Conservation (phyloP, 495 filamentous ascomycete species). For the Lasiosphaeriaceae sp. region DNA sequence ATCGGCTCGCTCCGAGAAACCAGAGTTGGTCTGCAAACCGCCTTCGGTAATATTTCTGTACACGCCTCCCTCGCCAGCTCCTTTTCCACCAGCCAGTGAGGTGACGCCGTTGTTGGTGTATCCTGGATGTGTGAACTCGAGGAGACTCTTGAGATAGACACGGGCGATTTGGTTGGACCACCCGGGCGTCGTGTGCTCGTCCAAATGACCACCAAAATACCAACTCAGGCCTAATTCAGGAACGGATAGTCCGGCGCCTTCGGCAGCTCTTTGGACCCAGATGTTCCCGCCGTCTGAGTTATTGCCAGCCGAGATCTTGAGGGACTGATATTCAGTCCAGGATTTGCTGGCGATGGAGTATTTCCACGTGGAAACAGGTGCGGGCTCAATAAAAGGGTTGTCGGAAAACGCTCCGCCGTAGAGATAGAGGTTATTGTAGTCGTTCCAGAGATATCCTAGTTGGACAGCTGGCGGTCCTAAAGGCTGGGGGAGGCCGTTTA, state of each 20-base stretch:
- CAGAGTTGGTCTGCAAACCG: conserved; percentile 57
- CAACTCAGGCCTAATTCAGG: conserved; percentile 63
- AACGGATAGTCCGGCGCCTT: conserved; percentile 67
- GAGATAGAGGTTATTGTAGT: conserved; percentile 60
- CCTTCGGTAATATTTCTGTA: conserved; percentile 71
- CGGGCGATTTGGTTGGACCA: conserved; percentile 59
- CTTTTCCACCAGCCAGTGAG: conserved; percentile 41
- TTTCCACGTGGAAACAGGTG: conserved; percentile 58
- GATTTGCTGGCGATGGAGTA: conserved; percentile 55
- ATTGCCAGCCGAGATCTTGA: conserved; percentile 53
- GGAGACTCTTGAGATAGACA: conserved; percentile 65
- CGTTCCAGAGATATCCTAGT: conserved; percentile 69
- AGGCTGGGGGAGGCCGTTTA: conserved; percentile 59
- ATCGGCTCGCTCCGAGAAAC: conserved; percentile 68
- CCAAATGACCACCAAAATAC: conserved; percentile 75
- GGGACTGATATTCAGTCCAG: conserved; percentile 59
- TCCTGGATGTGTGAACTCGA: conserved; percentile 72
- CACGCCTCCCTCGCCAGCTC: conserved; percentile 50
- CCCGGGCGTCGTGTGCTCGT: conserved; percentile 62
- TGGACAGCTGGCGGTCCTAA: conserved; percentile 66
- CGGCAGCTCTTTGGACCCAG: conserved; percentile 59
- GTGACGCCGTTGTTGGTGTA: conserved; percentile 56
- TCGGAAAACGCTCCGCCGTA: conserved; percentile 72
- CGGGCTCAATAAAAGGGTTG: conserved; percentile 47
- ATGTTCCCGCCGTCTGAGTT: conserved; percentile 49